These are phyloP conservation scores for Benincasa hispida DNA, from an alignment of 306 rosid genomes.

Conservation along the genomic window DNA sequence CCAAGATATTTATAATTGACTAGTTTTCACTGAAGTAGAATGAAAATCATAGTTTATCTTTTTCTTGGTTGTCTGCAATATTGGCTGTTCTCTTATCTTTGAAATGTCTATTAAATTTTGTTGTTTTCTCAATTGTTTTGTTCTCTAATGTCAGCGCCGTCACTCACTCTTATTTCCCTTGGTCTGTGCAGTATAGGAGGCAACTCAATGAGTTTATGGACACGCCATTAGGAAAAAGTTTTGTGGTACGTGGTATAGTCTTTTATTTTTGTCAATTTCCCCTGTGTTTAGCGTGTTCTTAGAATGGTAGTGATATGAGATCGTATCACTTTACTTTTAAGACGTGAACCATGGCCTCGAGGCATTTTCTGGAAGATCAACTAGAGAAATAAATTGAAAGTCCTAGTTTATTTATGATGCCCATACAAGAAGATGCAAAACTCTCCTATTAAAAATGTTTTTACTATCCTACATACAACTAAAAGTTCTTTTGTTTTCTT, in stretches of 20 bases:
- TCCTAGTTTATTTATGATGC: not conserved
- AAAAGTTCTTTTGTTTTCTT: not conserved
- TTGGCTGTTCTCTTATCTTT: not conserved
- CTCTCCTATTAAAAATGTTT: not conserved
- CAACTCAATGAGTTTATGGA: constrained; percentile 47
- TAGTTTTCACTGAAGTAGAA: not conserved
- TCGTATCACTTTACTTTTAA: not conserved
- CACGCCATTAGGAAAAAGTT: constrained; percentile 66
- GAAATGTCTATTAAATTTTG: not conserved
- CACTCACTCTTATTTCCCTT: not conserved
- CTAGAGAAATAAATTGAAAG: not conserved
- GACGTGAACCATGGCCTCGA: not conserved
- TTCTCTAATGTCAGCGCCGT: not conserved
- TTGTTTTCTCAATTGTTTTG: not conserved
- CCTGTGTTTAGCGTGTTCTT: not conserved
- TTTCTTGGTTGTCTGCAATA: not conserved
- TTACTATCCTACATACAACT: not conserved
- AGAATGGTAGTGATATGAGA: not conserved
- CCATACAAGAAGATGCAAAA: not conserved
- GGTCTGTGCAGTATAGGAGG: constrained; percentile 64
- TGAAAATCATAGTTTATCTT: not conserved
- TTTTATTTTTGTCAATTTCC: too few species aligned
- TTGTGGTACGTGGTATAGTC: constrained; percentile 30
- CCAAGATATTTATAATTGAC: not conserved
- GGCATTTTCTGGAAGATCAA: not conserved